Conservation (phyloP, 2,329 filamentous ascomycete genomes). For the Talaromyces piceae region DNA sequence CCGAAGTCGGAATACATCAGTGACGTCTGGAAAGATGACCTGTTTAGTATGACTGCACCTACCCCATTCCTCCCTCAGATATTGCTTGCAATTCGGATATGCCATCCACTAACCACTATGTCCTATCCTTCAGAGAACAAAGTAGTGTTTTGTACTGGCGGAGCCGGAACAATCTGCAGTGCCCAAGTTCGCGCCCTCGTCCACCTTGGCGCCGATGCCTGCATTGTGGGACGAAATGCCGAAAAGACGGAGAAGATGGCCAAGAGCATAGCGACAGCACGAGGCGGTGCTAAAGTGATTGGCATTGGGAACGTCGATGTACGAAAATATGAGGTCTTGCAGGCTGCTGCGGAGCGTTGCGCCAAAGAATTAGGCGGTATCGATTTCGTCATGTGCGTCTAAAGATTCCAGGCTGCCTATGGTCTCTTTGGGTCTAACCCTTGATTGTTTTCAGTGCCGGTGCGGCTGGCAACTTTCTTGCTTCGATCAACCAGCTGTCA, state of each 20-base stretch:
- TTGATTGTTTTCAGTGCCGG: constrained; percentile 57
- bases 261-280: constrained; percentile 70
- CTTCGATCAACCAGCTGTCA: constrained; percentile 71
- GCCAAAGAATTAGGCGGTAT: constrained; percentile 77
- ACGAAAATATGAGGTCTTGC: constrained; percentile 60
- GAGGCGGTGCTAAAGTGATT: constrained; percentile 73
- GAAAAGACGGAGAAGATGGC: constrained; percentile 80
- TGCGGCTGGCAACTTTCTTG: constrained; percentile 91
- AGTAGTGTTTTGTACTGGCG: constrained; percentile 91
- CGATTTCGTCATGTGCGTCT: constrained; percentile 77
- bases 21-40: constrained; percentile 74
- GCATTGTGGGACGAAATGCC: constrained; percentile 83
- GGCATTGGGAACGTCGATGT: constrained; percentile 73
- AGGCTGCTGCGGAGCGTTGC: constrained; percentile 69
- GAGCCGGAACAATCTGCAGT: constrained; percentile 87
- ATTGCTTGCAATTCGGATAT: constrained; percentile 5
- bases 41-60: constrained; percentile 59
- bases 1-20: constrained; percentile 71
- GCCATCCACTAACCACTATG: not conserved
- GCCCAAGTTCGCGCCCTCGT: constrained; percentile 89
- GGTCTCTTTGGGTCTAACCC: not conserved
- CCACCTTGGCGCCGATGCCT: constrained; percentile 83
- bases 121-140: constrained; percentile 56
- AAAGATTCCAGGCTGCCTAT: not conserved
- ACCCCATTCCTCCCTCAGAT: not conserved